A percentile compares a stretch with the other conserved stretches of the same genome.
These are phyloP conservation scores for Chytriomyces hyalinus DNA, from an alignment of 192 early-diverging fungal genomes.

Conservation along the genomic window DNA sequence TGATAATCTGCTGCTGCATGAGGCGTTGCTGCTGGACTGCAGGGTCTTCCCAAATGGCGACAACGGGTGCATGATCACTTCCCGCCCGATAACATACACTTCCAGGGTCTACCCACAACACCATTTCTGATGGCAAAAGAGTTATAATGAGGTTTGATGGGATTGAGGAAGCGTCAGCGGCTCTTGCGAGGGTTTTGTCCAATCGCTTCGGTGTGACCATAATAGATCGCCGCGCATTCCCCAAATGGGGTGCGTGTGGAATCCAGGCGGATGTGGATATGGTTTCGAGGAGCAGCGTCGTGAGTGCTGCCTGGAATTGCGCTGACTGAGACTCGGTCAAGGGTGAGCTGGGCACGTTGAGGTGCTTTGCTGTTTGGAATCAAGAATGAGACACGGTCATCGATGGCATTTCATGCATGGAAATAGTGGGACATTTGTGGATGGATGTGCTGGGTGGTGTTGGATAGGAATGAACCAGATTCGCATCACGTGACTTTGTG, in stretches of 20 bases:
- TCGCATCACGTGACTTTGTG: neutral
- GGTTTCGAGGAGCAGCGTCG: neutral
- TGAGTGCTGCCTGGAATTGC: neutral
- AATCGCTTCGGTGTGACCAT: constrained; percentile 10
- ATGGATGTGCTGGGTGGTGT: neutral
- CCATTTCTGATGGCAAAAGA: constrained; percentile 14
- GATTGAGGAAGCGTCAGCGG: constrained; percentile 9
- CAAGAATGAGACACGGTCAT: neutral
- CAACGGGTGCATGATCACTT: constrained; percentile 26
- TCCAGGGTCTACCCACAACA: constrained; percentile 30
- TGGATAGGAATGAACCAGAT: neutral
- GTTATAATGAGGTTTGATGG: neutral
- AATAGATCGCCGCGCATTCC: constrained; percentile 12
- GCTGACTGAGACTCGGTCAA: constrained; percentile 7
- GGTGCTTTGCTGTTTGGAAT: constrained; percentile 12
- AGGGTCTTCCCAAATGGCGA: constrained; percentile 29
- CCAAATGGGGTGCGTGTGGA: constrained; percentile 11
- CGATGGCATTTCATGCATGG: neutral
- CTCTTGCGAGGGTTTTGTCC: constrained; percentile 24
- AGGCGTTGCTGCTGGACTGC: constrained; percentile 16
- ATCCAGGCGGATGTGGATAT: constrained; percentile 17
- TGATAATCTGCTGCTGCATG: constrained; percentile 20
- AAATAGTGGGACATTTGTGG: neutral
- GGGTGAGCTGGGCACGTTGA: constrained; percentile 12
- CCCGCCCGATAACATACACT: constrained; percentile 19